A percentile compares a stretch with the other conserved stretches of the same genome.
These are phyloP conservation scores for Nymphaea thermarum DNA, from an alignment of 164 flowering plant species.

Conservation along the genomic window DNA sequence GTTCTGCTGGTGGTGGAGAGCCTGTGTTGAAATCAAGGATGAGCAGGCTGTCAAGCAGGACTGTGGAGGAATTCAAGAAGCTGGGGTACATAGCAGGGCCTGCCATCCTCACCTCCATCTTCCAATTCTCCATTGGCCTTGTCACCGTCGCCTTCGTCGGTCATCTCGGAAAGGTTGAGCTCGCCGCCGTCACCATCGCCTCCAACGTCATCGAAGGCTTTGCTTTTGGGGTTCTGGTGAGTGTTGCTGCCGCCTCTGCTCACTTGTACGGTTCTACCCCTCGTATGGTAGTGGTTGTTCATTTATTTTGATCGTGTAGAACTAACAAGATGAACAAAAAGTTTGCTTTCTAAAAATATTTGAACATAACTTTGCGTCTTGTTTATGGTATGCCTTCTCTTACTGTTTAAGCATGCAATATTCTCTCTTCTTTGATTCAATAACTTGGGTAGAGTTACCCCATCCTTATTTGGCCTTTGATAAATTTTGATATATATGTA, in stretches of 20 bases:
- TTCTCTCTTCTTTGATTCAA: too few relatives aligned
- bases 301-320: too few relatives aligned
- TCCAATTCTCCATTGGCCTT: slow-evolving; percentile 27
- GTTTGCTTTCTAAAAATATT: too few relatives aligned
- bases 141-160: slow-evolving; percentile 37
- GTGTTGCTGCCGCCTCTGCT: background rate
- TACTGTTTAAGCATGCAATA: too few relatives aligned
- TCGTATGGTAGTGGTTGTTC: too few relatives aligned
- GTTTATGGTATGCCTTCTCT: too few relatives aligned
- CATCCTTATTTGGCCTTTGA: too few relatives aligned
- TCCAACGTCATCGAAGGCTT: slow-evolving; percentile 37
- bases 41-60: slow-evolving; percentile 5
- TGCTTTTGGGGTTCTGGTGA: slow-evolving; percentile 34
- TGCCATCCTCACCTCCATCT: slow-evolving; percentile 24
- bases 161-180: slow-evolving; percentile 31
- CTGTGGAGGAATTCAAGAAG: slow-evolving; percentile 34
- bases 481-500: too few relatives aligned
- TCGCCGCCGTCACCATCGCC: slow-evolving; percentile 32
- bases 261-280: too few relatives aligned
- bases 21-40: background rate
- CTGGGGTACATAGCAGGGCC: slow-evolving; percentile 42
- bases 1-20: background rate
- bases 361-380: too few relatives aligned
- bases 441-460: too few relatives aligned
- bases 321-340: too few relatives aligned